A percentile compares a stretch with the other conserved stretches of the same genome.
Conservation (phyloP, 192 early-diverging fungal species). For the Chytriomyces sp. region DNA sequence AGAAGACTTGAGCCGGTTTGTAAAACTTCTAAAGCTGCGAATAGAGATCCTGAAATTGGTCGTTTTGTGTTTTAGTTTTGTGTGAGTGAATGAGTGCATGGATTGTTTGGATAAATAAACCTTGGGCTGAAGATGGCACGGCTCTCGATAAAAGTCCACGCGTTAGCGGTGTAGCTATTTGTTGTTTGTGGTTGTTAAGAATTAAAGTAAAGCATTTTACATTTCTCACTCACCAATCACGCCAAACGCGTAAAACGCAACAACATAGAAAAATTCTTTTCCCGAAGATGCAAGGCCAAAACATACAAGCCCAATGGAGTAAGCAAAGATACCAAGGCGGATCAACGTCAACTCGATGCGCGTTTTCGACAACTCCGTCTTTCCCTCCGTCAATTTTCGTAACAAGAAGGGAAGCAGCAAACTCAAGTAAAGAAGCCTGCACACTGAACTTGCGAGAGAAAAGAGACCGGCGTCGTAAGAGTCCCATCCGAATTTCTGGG, state of each 20-base stretch:
- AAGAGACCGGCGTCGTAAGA: constrained; percentile 36
- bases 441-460: constrained; percentile 33
- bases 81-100: too few species aligned
- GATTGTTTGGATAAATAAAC: too few species aligned
- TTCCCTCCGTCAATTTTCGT: constrained; percentile 13
- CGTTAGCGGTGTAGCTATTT: constrained; percentile 42
- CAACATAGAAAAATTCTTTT: constrained; percentile 42
- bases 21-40: constrained; percentile 28
- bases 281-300: constrained; percentile 37
- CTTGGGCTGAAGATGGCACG: constrained; percentile 37
- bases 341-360: constrained; percentile 31
- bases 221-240: neutral
- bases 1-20: constrained; percentile 24
- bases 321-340: constrained; percentile 30
- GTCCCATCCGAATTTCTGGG: constrained; percentile 26
- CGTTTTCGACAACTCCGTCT: constrained; percentile 6
- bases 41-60: constrained; percentile 31
- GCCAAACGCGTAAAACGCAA: constrained; percentile 3
- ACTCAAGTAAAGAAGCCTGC: constrained; percentile 46
- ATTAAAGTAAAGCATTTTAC: neutral
- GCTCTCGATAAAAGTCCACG: constrained; percentile 44
- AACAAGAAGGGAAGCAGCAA: constrained; percentile 29
- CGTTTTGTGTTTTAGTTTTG: too few species aligned
- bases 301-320: constrained; percentile 19
- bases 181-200: constrained; percentile 36